Evolutionary conservation across 73 alveolate species (phyloP).

Genomic region (Paramecium octaurelia): DNA sequence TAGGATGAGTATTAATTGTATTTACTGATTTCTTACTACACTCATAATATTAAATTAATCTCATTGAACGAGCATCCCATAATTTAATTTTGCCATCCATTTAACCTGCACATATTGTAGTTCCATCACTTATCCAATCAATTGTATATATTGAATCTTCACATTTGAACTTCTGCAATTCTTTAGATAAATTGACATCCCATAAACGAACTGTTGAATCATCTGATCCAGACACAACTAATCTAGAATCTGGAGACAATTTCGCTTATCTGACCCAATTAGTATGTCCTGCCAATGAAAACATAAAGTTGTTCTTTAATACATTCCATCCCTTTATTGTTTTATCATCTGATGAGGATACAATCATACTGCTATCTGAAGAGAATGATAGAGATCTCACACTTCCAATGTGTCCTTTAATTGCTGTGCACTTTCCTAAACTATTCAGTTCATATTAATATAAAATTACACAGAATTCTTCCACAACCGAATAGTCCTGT

Average conservation of each 20-base stretch:
- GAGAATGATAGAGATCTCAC: constrained; percentile 95
- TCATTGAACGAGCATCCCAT: constrained; percentile 96
- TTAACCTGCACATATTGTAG: constrained; percentile 90
- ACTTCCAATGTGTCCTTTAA: constrained; percentile 98
- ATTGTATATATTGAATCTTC: constrained; percentile 81
- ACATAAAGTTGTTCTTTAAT: constrained; percentile 85
- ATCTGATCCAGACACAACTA: constrained; percentile 95
- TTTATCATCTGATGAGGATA: constrained; percentile 98
- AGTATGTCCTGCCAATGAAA: constrained; percentile 95
- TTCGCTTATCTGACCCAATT: constrained; percentile 97
- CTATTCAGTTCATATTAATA: not conserved
- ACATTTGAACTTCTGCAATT: constrained; percentile 77
- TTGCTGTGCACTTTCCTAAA: constrained; percentile 40
- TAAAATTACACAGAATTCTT: constrained; percentile 55
- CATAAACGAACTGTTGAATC: constrained; percentile 93
- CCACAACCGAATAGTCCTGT: constrained; percentile 77
- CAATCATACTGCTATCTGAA: constrained; percentile 84
- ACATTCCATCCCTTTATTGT: constrained; percentile 94
- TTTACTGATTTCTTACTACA: constrained; percentile 89
- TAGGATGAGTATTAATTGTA: constrained; percentile 90
- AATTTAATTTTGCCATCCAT: constrained; percentile 95
- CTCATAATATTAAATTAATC: constrained; percentile 86
- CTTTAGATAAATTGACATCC: constrained; percentile 84
- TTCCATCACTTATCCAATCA: constrained; percentile 96
- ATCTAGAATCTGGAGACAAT: constrained; percentile 97